These are phyloP conservation scores for Clavariopsis aquatica DNA, from an alignment of 495 filamentous ascomycete genomes.

Conservation along the genomic window DNA sequence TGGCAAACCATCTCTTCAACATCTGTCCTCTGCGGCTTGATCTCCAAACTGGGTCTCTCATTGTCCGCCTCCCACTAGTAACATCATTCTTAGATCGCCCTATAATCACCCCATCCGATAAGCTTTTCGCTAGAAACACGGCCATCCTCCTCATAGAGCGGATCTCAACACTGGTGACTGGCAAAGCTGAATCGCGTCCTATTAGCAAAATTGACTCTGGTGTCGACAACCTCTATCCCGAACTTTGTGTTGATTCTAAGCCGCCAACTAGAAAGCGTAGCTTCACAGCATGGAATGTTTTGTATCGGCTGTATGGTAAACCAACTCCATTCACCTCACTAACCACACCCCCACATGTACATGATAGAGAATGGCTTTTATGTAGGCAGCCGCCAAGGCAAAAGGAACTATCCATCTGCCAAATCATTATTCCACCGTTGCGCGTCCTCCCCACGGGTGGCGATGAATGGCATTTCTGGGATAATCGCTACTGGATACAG, in stretches of 20 bases:
- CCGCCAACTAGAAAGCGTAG: not conserved
- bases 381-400: slow-evolving; percentile 48
- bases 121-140: slow-evolving; percentile 12
- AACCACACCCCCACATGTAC: not conserved
- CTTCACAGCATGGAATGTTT: slow-evolving; percentile 28
- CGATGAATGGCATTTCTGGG: slow-evolving; percentile 57
- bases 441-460: not conserved
- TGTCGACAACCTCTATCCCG: slow-evolving; percentile 16
- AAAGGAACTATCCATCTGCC: not conserved
- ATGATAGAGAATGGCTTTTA: slow-evolving; percentile 38
- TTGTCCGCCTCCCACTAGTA: slow-evolving; percentile 18
- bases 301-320: not conserved
- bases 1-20: slow-evolving; percentile 32
- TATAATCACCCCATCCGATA: slow-evolving; percentile 18
- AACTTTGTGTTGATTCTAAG: not conserved
- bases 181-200: not conserved
- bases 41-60: slow-evolving; percentile 29
- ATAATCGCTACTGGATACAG: slow-evolving; percentile 82
- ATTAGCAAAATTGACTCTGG: slow-evolving; percentile 5
- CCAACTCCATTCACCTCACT: not conserved
- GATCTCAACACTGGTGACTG: slow-evolving; percentile 12
- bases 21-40: slow-evolving; percentile 19
- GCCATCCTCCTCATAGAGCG: slow-evolving; percentile 15
- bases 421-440: slow-evolving; percentile 4
- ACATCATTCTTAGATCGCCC: slow-evolving; percentile 16